Evolutionary conservation across 495 filamentous ascomycete genomes (phyloP).

Genomic region (Penicillium arizonense): DNA sequence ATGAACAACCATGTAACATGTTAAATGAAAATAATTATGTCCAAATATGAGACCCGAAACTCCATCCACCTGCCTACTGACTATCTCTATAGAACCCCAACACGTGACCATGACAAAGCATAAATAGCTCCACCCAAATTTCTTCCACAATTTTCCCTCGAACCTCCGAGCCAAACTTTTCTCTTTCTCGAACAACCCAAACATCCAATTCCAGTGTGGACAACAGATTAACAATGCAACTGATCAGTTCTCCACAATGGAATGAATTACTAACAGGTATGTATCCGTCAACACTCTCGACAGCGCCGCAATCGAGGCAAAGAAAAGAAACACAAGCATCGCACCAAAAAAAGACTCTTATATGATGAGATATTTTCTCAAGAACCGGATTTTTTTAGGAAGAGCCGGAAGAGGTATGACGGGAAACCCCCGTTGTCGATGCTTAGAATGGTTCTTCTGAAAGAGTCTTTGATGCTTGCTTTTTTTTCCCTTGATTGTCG

Average conservation of each 20-base stretch:
- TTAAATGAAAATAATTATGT: not conserved
- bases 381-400: slow-evolving; percentile 50
- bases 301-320: slow-evolving; percentile 3
- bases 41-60: not conserved
- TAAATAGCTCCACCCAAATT: slow-evolving; percentile 3
- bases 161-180: slow-evolving; percentile 6
- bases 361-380: slow-evolving; percentile 45
- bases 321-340: slow-evolving; percentile 12
- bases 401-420: slow-evolving; percentile 55
- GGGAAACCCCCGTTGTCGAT: slow-evolving; percentile 42
- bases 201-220: slow-evolving; percentile 1
- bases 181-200: slow-evolving; percentile 6
- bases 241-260: not conserved
- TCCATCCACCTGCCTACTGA: not conserved
- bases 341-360: slow-evolving; percentile 19
- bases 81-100: not conserved
- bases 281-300: not conserved
- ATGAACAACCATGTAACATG: not conserved
- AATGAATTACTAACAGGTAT: slow-evolving; percentile 3
- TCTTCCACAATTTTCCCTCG: slow-evolving; percentile 5
- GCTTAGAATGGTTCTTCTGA: slow-evolving; percentile 55
- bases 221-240: not conserved
- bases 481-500: slow-evolving; percentile 9
- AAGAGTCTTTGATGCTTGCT: slow-evolving; percentile 22
- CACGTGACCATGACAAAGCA: slow-evolving; percentile 15